Conservation (phyloP, 2,329 filamentous ascomycete genomes). For the Claviceps sp. region DNA sequence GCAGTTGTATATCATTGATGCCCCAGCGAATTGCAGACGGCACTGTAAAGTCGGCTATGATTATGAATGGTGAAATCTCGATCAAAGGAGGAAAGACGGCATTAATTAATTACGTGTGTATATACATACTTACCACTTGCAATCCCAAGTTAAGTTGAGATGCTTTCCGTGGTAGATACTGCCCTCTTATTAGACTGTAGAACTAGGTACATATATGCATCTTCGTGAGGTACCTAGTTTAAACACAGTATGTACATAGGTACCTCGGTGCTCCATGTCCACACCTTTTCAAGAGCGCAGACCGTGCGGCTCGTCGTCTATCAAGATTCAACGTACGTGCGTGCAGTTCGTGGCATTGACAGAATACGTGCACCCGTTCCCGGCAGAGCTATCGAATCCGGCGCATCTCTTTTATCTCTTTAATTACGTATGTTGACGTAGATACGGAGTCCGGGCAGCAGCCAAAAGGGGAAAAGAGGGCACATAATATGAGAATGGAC, state of each 20-base stretch:
- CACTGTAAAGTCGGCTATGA: neutral
- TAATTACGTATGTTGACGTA: too few relatives aligned
- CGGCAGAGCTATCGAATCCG: neutral
- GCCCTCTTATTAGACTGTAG: too few relatives aligned
- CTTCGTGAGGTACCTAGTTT: too few relatives aligned
- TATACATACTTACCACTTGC: neutral
- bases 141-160: neutral
- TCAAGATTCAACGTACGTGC: too few relatives aligned
- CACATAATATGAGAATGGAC: neutral
- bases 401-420: neutral
- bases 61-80: neutral
- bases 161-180: neutral
- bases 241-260: too few relatives aligned
- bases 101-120: neutral
- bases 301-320: too few relatives aligned
- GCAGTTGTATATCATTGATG: neutral
- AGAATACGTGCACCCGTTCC: too few relatives aligned
- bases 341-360: too few relatives aligned
- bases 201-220: too few relatives aligned
- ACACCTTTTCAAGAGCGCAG: too few relatives aligned
- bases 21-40: neutral
- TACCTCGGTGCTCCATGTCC: too few relatives aligned
- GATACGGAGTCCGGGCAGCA: neutral
- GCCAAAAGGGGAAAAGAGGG: neutral
- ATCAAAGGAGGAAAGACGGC: neutral